A percentile compares a stretch with the other conserved stretches of the same genome.
Evolutionary conservation across 345 rosid genomes (phyloP).

Genomic region (Noccaea bulbosa): DNA sequence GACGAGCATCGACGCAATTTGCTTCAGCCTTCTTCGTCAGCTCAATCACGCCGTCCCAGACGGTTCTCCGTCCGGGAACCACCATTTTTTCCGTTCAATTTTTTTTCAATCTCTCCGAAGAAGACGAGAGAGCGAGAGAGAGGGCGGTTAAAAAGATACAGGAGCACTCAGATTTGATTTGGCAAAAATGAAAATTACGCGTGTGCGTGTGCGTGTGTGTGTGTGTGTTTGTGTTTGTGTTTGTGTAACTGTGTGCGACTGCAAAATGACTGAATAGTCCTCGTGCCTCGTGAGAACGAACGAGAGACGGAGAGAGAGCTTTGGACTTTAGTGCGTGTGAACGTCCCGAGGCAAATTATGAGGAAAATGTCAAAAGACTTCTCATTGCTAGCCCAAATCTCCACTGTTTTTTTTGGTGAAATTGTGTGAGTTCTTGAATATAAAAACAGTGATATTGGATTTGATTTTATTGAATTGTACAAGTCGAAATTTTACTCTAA

Average conservation of each 20-base stretch:
- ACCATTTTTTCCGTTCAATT: slow-evolving; percentile 39
- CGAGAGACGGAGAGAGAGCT: neutral
- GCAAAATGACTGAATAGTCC: slow-evolving; percentile 27
- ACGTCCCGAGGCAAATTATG: slow-evolving; percentile 18
- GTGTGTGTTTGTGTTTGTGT: neutral
- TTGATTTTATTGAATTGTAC: neutral
- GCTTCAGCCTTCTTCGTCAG: slow-evolving; percentile 68
- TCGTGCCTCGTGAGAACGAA: neutral
- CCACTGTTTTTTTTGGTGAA: neutral
- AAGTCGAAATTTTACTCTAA: neutral
- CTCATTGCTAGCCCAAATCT: neutral
- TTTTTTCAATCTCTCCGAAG: neutral
- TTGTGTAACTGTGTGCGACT: neutral
- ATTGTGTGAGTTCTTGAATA: neutral
- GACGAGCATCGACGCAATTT: slow-evolving; percentile 66
- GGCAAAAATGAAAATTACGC: neutral
- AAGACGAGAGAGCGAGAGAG: neutral
- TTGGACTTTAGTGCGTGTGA: slow-evolving; percentile 11
- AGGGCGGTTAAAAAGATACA: slow-evolving; percentile 34
- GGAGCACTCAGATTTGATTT: slow-evolving; percentile 37
- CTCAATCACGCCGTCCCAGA: slow-evolving; percentile 70
- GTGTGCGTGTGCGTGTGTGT: neutral
- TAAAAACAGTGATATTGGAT: neutral
- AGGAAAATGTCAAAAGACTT: slow-evolving; percentile 25
- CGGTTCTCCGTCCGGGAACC: slow-evolving; percentile 45